Conservation (phyloP, 208 protist genomes). For the Zelonia costaricensis region DNA sequence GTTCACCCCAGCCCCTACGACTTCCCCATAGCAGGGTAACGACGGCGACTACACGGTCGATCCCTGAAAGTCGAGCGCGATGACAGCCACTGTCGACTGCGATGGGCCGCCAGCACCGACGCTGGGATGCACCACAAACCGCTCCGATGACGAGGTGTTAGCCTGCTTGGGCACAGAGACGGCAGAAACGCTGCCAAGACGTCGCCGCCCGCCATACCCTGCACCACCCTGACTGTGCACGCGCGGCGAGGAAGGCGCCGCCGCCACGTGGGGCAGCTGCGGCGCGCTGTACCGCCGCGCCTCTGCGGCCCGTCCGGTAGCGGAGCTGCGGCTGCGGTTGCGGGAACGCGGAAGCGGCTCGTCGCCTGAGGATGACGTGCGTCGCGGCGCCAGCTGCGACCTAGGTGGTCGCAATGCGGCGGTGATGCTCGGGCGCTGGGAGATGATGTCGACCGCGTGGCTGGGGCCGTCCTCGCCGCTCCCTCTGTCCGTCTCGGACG, state of each 20-base stretch:
- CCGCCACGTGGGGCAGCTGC: slow-evolving; percentile 3
- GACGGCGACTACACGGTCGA: neutral
- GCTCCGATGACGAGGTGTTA: no score
- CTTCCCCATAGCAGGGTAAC: no score
- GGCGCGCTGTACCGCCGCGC: slow-evolving; percentile 1
- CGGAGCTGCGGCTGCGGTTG: slow-evolving; percentile 1
- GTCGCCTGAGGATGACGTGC: neutral
- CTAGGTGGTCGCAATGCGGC: neutral
- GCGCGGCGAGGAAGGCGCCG: no score
- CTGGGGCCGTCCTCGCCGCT: neutral
- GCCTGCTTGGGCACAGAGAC: no score
- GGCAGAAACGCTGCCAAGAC: no score
- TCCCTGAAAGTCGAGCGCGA: slow-evolving; percentile 22
- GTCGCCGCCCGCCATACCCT: no score
- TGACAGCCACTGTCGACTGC: slow-evolving; percentile 11
- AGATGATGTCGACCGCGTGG: slow-evolving; percentile 4
- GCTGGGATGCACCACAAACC: no score
- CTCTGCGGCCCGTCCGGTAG: no score
- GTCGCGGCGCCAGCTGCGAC: neutral
- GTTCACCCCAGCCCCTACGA: no score
- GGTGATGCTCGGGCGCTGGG: neutral
- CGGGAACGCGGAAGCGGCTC: neutral
- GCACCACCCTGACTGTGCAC: no score
- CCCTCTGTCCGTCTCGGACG: neutral
- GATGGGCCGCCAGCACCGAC: neutral